These are phyloP conservation scores for Boletus rufocinnamomeus DNA, from an alignment of 768 basidiomycete genomes.

Conservation along the genomic window DNA sequence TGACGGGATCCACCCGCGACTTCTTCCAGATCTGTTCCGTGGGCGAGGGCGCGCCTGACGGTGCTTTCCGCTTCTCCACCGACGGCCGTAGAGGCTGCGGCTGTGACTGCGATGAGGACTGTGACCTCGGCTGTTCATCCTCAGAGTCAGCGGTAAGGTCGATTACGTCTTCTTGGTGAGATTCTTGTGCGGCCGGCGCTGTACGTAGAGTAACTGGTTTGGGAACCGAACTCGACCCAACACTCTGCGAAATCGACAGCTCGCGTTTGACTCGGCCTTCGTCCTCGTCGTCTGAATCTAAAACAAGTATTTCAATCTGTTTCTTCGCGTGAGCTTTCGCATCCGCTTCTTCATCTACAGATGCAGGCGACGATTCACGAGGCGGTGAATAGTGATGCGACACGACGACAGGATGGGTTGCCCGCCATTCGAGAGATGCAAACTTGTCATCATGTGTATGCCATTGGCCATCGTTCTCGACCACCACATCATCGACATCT, in stretches of 20 bases:
- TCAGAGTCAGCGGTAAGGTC: constrained; percentile 84
- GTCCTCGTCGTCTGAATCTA: constrained; percentile 78
- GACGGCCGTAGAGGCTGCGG: constrained; percentile 33
- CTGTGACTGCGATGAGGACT: constrained; percentile 31
- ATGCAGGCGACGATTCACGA: constrained; percentile 29
- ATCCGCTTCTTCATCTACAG: constrained; percentile 31
- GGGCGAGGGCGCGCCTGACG: constrained; percentile 49
- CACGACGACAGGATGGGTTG: constrained; percentile 44
- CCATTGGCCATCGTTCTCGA: constrained; percentile 96
- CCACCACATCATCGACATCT: constrained; percentile 84
- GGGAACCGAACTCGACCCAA: constrained; percentile 40
- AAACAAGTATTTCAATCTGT: constrained; percentile 61
- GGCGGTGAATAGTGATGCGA: constrained; percentile 33
- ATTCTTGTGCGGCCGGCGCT: constrained; percentile 28
- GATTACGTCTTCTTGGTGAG: constrained; percentile 59
- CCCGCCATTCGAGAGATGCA: constrained; percentile 73
- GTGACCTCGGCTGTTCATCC: constrained; percentile 55
- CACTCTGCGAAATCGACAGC: constrained; percentile 63
- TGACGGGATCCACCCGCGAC: constrained; percentile 39
- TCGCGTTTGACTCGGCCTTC: constrained; percentile 76
- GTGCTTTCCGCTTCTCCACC: constrained; percentile 60
- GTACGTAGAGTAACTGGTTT: constrained; percentile 27
- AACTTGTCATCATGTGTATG: constrained; percentile 88
- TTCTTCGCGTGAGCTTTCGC: constrained; percentile 47
- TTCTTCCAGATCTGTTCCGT: constrained; percentile 80